Base-by-base conservation (phyloP, 495 filamentous ascomycete genomes). In the Haplographium delicatum region DNA sequence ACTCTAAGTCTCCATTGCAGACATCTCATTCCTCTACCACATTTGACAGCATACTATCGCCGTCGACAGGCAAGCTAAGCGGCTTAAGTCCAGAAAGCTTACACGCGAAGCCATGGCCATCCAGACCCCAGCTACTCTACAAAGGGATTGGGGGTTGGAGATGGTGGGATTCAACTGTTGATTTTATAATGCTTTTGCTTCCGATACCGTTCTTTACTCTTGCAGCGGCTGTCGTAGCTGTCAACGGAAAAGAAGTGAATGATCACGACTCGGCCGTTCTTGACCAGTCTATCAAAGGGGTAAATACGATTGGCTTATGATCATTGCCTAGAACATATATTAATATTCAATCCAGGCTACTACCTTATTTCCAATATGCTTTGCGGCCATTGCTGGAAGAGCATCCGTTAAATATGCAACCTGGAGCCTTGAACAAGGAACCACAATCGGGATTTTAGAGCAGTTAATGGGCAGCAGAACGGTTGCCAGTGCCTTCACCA, bases 111-210 rank as follows among this genome's bases (percentile, higher is more conserved):
- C 53, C 53, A 47, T 56, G 53, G 53, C 53, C 53, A 19, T 9
- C 41, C 7, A 40, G 53, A 47, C 53, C 53, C 2, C 53, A 56
- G 34, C 16, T n/a, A 15, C 35, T 56, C 15, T 23, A 16, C 46
- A 59, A 28, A 72, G 37, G 27, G 58, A 59, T 10, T 62, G 56
- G 16, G 66, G 56, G 31, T 62, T 52, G 3, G 66, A 56, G 43
- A 68, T 71, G 24, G 55, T 67, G 34, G 68, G 61, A 47, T 62
- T 63, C 37, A 47, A 58, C 34, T 0, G 9, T 53, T 25, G 51
- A 59, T 37, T n/a, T 47, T 13, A 16, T 51, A 4, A 30, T 51
- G 37, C 1, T 59, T 5, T 19, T 51, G 22, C 10, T 54, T 4
- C 46, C 51, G 10, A 22, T 52, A 16, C 57, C 52, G 23, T 59